A percentile compares a stretch with the other conserved stretches of the same genome.
phyloP scores from a whole-genome alignment of 495 filamentous ascomycete genomes.

The Pseudevernia furfuracea region DNA sequence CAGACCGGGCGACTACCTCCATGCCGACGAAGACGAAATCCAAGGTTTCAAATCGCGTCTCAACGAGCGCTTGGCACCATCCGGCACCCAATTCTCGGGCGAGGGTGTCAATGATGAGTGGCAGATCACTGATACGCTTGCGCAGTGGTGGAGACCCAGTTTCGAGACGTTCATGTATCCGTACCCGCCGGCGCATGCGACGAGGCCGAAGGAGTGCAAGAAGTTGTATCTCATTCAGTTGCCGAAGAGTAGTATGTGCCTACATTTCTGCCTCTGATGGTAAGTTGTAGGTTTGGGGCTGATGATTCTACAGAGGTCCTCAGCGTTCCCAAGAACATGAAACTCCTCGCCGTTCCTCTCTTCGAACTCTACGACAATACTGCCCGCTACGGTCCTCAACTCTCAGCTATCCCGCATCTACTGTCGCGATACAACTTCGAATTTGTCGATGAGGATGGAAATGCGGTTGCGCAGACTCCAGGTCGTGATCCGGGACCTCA shows the following conservation, averaged over 20 bases:
- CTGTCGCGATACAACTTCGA: slow-evolving; percentile 95
- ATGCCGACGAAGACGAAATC: slow-evolving; percentile 80
- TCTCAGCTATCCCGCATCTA: slow-evolving; percentile 90
- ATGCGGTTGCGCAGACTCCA: slow-evolving; percentile 80
- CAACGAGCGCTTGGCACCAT: slow-evolving; percentile 86
- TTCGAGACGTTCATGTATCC: slow-evolving; percentile 99
- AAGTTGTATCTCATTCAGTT: slow-evolving; percentile 96
- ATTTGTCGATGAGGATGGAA: slow-evolving; percentile 90
- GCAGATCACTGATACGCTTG: slow-evolving; percentile 88
- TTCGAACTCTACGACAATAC: slow-evolving; percentile 99
- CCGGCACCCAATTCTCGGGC: slow-evolving; percentile 77
- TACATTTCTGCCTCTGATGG: too few species aligned
- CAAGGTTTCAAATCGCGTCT: slow-evolving; percentile 86
- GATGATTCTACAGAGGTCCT: slow-evolving; percentile 90
- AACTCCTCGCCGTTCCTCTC: slow-evolving; percentile 88
- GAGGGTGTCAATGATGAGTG: slow-evolving; percentile 83
- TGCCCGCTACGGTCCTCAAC: slow-evolving; percentile 85
- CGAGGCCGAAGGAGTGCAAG: slow-evolving; percentile 97
- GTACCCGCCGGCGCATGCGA: slow-evolving; percentile 90
- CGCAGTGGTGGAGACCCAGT: slow-evolving; percentile 98
- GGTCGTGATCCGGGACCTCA: slow-evolving; percentile 49
- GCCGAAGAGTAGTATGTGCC: slow-evolving; percentile 72
- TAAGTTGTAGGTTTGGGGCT: too few species aligned
- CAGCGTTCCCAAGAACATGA: slow-evolving; percentile 98
- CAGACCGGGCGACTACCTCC: slow-evolving; percentile 90